A percentile compares a stretch with the other conserved stretches of the same genome.
Evolutionary conservation across 495 filamentous ascomycete species (phyloP).

Genomic region (Aspergillus biplanus): DNA sequence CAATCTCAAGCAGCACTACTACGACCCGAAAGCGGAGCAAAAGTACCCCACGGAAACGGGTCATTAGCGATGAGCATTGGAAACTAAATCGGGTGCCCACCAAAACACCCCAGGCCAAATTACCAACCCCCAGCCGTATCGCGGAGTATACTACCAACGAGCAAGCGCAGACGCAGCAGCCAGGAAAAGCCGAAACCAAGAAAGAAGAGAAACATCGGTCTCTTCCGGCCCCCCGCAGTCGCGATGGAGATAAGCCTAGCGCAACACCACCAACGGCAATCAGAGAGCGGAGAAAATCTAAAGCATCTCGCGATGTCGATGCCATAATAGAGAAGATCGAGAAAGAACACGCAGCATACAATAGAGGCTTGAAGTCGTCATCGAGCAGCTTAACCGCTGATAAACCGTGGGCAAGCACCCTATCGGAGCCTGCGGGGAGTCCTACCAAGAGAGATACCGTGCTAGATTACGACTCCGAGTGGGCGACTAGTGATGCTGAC

Average conservation of each 20-base stretch:
- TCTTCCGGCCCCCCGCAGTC: slow-evolving; percentile 20
- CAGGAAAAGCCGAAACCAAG: slow-evolving; percentile 4
- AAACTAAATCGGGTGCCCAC: slow-evolving; percentile 55
- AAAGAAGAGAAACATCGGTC: slow-evolving; percentile 27
- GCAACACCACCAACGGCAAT: slow-evolving; percentile 15
- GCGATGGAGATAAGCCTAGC: slow-evolving; percentile 21
- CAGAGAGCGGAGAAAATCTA: slow-evolving; percentile 27
- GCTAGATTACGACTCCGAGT: slow-evolving; percentile 42
- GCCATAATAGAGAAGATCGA: slow-evolving; percentile 24
- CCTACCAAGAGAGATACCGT: slow-evolving; percentile 31
- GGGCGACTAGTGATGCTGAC: slow-evolving; percentile 49
- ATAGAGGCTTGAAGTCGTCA: slow-evolving; percentile 18
- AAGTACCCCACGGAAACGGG: slow-evolving; percentile 71
- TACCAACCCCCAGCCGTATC: slow-evolving; percentile 54
- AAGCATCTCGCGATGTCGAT: slow-evolving; percentile 26
- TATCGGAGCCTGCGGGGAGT: slow-evolving; percentile 32
- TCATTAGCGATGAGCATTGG: slow-evolving; percentile 84
- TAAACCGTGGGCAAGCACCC: slow-evolving; percentile 20
- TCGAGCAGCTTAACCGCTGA: slow-evolving; percentile 24
- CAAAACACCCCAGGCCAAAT: slow-evolving; percentile 50
- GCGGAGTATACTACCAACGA: slow-evolving; percentile 49
- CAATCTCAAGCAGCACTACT: slow-evolving; percentile 6
- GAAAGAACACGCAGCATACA: slow-evolving; percentile 21
- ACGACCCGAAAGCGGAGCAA: slow-evolving; percentile 43
- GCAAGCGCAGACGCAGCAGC: slow-evolving; percentile 23